Percentiles rank a stretch among this genome's conserved stretches.
Evolutionary conservation across 2,329 filamentous ascomycete genomes (phyloP).

Genomic region (Beauveria rudraprayagi): DNA sequence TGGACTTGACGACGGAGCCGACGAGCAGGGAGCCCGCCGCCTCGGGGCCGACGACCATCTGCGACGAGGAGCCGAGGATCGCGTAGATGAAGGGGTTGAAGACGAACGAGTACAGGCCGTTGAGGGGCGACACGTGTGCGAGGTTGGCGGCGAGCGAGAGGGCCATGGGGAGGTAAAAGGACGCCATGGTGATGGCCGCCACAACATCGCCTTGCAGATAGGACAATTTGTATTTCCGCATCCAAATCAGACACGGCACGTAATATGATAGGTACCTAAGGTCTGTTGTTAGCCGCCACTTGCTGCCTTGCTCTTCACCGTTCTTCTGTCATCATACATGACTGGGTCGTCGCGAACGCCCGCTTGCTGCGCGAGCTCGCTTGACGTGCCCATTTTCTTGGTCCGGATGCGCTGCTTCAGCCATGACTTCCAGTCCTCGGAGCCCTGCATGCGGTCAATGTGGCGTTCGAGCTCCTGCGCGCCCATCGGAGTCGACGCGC

Average conservation of each 20-base stretch:
- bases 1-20: conserved; percentile 74
- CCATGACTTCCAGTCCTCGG: conserved; percentile 40
- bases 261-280: conserved; percentile 85
- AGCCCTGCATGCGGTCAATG: conserved; percentile 17
- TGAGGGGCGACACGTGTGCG: conserved; percentile 84
- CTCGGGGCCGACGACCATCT: conserved; percentile 92
- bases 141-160: conserved; percentile 89
- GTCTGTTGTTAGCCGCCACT: conserved; percentile 10
- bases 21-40: conserved; percentile 87
- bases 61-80: conserved; percentile 80
- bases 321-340: conserved; percentile 49
- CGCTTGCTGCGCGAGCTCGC: conserved; percentile 61
- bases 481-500: conserved; percentile 40
- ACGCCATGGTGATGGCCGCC: conserved; percentile 90
- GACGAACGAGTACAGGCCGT: conserved; percentile 89
- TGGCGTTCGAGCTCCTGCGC: background rate
- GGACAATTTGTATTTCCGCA: conserved; percentile 72
- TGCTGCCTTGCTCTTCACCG: background rate
- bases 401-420: conserved; percentile 45
- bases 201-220: conserved; percentile 82
- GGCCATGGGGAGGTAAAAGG: conserved; percentile 96
- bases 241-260: conserved; percentile 84
- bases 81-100: conserved; percentile 90
- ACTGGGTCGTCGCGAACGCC: conserved; percentile 64
- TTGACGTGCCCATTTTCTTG: conserved; percentile 65